A percentile compares a stretch with the other conserved stretches of the same genome.
Conservation (phyloP, 2,329 filamentous ascomycete species). For the Aspergillus floridensis region DNA sequence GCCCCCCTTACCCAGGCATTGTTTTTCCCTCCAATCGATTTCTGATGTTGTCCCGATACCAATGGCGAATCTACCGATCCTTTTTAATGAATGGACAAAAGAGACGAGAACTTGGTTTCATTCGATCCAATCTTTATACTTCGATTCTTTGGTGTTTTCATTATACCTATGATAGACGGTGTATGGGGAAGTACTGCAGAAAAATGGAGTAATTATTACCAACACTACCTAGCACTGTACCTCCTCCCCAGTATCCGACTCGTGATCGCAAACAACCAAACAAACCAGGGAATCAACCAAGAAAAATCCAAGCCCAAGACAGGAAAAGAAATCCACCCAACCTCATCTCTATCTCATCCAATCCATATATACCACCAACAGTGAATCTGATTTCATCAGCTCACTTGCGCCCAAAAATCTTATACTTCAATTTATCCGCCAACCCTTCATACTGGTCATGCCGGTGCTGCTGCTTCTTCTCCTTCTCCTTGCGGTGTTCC, state of each 20-base stretch:
- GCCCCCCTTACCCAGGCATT: background rate
- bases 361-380: background rate
- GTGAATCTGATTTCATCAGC: no score
- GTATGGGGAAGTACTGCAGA: no score
- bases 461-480: slow-evolving; percentile 35
- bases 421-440: slow-evolving; percentile 51
- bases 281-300: slow-evolving; percentile 22
- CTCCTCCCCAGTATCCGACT: no score
- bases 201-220: no score
- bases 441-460: slow-evolving; percentile 37
- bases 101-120: background rate
- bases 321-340: background rate
- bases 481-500: slow-evolving; percentile 32
- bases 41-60: slow-evolving; percentile 1
- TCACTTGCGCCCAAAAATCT: slow-evolving; percentile 32
- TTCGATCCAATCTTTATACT: background rate
- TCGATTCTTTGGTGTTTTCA: background rate
- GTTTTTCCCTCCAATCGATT: background rate
- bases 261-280: background rate
- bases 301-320: background rate
- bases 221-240: no score
- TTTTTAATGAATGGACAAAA: background rate
- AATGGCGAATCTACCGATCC: slow-evolving; percentile 1
- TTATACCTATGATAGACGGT: background rate
- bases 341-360: background rate